Conservation (phyloP, 163 green algal genomes). For the Scenedesmus sp. region DNA sequence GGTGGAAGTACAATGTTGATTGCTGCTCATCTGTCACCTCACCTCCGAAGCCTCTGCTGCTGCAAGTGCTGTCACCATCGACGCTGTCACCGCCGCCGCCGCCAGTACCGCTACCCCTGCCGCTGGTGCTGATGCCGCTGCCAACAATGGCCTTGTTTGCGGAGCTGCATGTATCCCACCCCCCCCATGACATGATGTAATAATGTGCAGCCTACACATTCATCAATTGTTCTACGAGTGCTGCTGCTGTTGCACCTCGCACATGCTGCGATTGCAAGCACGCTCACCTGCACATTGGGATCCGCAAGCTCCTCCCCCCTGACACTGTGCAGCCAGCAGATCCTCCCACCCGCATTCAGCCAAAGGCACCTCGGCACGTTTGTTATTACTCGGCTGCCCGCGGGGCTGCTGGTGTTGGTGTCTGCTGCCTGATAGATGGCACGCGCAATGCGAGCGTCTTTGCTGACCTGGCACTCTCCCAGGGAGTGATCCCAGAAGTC, state of each 20-base stretch:
- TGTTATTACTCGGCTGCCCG: background rate
- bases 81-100: background rate
- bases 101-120: background rate
- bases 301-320: background rate
- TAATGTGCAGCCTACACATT: too few relatives aligned
- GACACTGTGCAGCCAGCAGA: background rate
- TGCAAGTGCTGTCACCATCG: background rate
- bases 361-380: background rate
- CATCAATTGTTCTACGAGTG: too few relatives aligned
- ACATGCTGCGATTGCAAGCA: too few relatives aligned
- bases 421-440: constrained; percentile 2
- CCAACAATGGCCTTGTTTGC: too few relatives aligned
- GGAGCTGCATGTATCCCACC: too few relatives aligned
- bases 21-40: too few relatives aligned
- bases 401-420: background rate
- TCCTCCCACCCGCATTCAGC: background rate
- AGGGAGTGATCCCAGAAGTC: constrained; percentile 11
- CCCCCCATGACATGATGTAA: too few relatives aligned
- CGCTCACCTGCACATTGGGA: background rate
- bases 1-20: too few relatives aligned
- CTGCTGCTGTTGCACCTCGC: background rate
- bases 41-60: too few relatives aligned
- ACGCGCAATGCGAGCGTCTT: background rate
- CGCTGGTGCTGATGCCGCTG: constrained; percentile 2
- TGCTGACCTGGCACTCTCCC: background rate